These are phyloP conservation scores for Omphalotus guepiniiformis DNA, from an alignment of 768 basidiomycete genomes.

Conservation along the genomic window DNA sequence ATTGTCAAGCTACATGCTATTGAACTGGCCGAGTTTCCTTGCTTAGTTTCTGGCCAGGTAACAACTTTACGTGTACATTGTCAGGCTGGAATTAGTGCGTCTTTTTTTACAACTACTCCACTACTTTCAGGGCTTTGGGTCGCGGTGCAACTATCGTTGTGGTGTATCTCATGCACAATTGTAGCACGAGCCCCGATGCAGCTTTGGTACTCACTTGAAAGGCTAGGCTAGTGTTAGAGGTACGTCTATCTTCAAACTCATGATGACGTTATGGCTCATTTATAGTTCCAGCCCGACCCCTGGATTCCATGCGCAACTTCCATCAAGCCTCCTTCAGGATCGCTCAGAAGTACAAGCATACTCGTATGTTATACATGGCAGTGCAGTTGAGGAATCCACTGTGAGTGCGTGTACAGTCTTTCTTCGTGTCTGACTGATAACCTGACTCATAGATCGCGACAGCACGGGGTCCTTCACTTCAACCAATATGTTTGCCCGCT, in stretches of 20 bases:
- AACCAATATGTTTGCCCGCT: too few relatives aligned
- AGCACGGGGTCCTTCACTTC: too few relatives aligned
- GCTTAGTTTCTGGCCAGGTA: too few relatives aligned
- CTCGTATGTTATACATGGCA: conserved; percentile 81
- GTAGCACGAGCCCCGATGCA: conserved; percentile 45
- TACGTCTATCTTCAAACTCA: conserved; percentile 33
- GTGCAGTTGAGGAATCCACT: conserved; percentile 77
- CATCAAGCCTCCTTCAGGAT: conserved; percentile 68
- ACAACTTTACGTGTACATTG: too few relatives aligned
- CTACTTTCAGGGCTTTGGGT: too few relatives aligned
- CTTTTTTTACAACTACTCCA: too few relatives aligned
- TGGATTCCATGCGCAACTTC: conserved; percentile 78
- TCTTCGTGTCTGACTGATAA: not conserved
- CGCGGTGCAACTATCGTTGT: conserved; percentile 81
- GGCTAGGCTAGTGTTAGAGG: conserved; percentile 66
- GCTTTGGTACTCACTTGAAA: conserved; percentile 68
- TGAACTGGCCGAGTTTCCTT: too few relatives aligned
- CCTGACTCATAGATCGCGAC: conserved; percentile 60
- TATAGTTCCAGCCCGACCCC: conserved; percentile 72
- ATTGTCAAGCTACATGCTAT: too few relatives aligned
- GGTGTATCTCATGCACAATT: conserved; percentile 87
- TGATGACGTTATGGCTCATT: too few relatives aligned
- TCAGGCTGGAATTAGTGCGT: conserved; percentile 81
- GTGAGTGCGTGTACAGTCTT: conserved; percentile 23
- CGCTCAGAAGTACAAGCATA: conserved; percentile 58